A percentile compares a stretch with the other conserved stretches of the same genome.
Evolutionary conservation across 495 filamentous ascomycete species (phyloP).

Genomic region (Trichoderma virens): DNA sequence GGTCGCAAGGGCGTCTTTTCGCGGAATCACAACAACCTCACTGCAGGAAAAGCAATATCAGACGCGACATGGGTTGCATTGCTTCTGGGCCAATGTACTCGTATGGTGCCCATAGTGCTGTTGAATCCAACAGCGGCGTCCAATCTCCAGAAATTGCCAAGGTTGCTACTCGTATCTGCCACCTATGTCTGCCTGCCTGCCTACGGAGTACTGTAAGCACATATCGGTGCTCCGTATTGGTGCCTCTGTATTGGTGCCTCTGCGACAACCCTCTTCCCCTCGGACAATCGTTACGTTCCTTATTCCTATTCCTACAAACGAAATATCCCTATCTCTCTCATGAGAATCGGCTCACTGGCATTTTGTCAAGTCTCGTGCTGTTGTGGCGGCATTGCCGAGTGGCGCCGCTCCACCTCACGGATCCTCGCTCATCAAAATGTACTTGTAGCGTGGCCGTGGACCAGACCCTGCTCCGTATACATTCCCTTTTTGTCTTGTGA

Average conservation of each 20-base stretch:
- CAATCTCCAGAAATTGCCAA: background rate
- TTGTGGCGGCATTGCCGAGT: slow-evolving; percentile 6
- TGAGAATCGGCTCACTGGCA: background rate
- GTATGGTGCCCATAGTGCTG: background rate
- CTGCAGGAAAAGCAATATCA: slow-evolving; percentile 5
- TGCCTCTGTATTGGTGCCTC: no score
- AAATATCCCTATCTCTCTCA: background rate
- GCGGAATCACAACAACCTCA: background rate
- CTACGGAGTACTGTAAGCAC: no score
- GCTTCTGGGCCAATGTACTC: background rate
- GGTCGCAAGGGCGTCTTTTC: background rate
- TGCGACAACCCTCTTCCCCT: no score
- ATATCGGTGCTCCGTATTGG: no score
- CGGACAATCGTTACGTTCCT: no score
- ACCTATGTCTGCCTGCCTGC: no score
- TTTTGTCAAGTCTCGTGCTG: background rate
- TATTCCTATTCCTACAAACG: background rate
- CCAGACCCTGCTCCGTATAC: background rate
- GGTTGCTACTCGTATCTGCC: background rate
- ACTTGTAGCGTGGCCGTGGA: background rate
- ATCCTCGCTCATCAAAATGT: slow-evolving; percentile 3
- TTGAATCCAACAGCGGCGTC: background rate
- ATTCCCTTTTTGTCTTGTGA: background rate
- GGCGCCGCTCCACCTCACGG: background rate
- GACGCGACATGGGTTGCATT: background rate